Evolutionary conservation across 2,329 filamentous ascomycete genomes (phyloP).

Genomic region (Metarhizium anisopliae): DNA sequence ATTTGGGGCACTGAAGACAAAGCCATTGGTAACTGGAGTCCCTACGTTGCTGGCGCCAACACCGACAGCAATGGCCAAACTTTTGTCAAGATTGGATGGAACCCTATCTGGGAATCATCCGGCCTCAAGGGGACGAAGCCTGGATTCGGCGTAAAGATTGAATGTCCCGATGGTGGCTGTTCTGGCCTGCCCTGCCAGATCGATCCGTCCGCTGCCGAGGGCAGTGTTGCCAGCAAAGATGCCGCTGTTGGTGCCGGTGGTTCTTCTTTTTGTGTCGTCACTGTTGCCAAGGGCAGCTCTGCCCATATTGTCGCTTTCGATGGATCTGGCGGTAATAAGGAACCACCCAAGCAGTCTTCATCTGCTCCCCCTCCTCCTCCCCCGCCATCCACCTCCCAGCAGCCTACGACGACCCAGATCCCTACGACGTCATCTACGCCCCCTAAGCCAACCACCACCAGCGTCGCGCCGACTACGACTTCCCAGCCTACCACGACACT

Average conservation of each 20-base stretch:
- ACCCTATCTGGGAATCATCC: slow-evolving; percentile 60
- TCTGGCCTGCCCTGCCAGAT: slow-evolving; percentile 68
- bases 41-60: slow-evolving; percentile 70
- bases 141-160: slow-evolving; percentile 59
- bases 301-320: slow-evolving; percentile 60
- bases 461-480: slow-evolving; percentile 6
- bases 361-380: slow-evolving; percentile 4
- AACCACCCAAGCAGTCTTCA: slow-evolving; percentile 2
- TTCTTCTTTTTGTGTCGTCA: slow-evolving; percentile 67
- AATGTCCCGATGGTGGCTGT: slow-evolving; percentile 57
- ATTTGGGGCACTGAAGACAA: slow-evolving; percentile 58
- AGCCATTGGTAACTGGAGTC: slow-evolving; percentile 66
- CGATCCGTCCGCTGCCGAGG: slow-evolving; percentile 47
- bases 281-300: slow-evolving; percentile 55
- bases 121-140: slow-evolving; percentile 43
- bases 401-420: not conserved
- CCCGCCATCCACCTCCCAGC: not conserved
- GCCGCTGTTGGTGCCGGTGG: slow-evolving; percentile 54
- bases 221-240: slow-evolving; percentile 48
- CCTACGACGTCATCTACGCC: slow-evolving; percentile 6
- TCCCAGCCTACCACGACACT: not conserved
- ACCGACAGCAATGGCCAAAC: slow-evolving; percentile 55
- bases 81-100: slow-evolving; percentile 69
- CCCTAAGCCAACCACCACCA: slow-evolving; percentile 2
- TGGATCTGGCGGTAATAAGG: slow-evolving; percentile 27